A percentile compares a stretch with the other conserved stretches of the same genome.
phyloP scores from a whole-genome alignment of 306 rosid species.

The Leucaena leucocephala region DNA sequence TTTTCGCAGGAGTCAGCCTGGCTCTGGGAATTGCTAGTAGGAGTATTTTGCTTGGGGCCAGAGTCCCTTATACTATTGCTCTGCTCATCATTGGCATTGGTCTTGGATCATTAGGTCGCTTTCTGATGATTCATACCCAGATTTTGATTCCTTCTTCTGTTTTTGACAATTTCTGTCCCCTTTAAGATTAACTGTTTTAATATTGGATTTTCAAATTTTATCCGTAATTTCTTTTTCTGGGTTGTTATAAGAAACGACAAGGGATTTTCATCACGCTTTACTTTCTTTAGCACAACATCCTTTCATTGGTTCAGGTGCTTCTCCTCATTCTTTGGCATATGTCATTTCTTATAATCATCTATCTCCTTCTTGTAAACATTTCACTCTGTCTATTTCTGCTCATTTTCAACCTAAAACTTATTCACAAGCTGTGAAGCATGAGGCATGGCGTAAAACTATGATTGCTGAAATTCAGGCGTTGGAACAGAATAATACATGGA shows the following conservation, averaged over 20 bases:
- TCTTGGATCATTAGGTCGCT: constrained; percentile 76
- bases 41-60: constrained; percentile 80
- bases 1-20: constrained; percentile 72
- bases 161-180: not conserved
- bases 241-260: not conserved
- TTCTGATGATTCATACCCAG: not conserved
- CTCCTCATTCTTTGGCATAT: no score
- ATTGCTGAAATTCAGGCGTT: no score
- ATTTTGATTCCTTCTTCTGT: not conserved
- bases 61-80: constrained; percentile 85
- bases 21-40: constrained; percentile 78
- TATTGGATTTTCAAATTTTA: not conserved
- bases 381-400: no score
- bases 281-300: no score
- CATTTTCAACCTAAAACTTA: no score
- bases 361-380: no score
- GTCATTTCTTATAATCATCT: no score
- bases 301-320: no score
- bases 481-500: no score
- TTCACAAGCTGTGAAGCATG: no score
- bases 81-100: constrained; percentile 78
- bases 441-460: no score
- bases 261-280: no score
- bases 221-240: not conserved
- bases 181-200: not conserved